Conservation (phyloP, 1,284 basidiomycete species). For the Ceratobasidium sp. region DNA sequence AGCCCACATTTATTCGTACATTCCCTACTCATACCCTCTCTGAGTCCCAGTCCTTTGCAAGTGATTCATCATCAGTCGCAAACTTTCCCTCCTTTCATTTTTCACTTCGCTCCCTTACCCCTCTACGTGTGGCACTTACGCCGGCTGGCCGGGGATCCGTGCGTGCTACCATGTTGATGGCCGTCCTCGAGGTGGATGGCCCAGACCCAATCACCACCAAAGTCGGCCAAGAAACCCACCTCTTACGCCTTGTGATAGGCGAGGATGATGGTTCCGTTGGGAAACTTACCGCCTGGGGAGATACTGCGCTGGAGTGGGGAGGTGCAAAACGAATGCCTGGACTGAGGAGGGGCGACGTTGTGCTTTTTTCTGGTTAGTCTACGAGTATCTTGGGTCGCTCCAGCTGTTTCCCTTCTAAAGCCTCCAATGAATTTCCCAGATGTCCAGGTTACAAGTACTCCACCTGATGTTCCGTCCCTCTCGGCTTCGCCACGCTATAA, state of each 20-base stretch:
- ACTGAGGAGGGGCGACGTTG: conserved; percentile 68
- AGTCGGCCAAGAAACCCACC: conserved; percentile 67
- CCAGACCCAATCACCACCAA: conserved; percentile 70
- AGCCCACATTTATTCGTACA: conserved; percentile 8
- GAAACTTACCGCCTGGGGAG: conserved; percentile 77
- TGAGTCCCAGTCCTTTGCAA: conserved; percentile 12
- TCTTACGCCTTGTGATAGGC: conserved; percentile 71
- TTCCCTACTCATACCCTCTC: conserved; percentile 30
- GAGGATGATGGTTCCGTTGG: conserved; percentile 70
- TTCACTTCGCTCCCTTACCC: conserved; percentile 39
- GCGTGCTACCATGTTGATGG: conserved; percentile 62
- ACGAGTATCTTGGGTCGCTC: conserved; percentile 67
- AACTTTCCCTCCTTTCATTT: conserved; percentile 45
- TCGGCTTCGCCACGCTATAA: conserved; percentile 39
- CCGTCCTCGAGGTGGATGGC: conserved; percentile 73
- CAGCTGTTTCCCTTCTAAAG: too few species aligned
- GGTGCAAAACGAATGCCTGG: conserved; percentile 51
- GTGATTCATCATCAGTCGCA: conserved; percentile 39
- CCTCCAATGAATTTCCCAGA: conserved; percentile 47
- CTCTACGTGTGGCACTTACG: conserved; percentile 49
- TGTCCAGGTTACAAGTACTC: conserved; percentile 34
- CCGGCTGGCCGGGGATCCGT: conserved; percentile 42
- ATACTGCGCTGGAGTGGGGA: conserved; percentile 73
- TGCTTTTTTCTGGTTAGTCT: conserved; percentile 70
- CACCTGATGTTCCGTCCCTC: conserved; percentile 37